phyloP scores from a whole-genome alignment of 371 early-diverging fungal species.

The Coemansia sp. region DNA sequence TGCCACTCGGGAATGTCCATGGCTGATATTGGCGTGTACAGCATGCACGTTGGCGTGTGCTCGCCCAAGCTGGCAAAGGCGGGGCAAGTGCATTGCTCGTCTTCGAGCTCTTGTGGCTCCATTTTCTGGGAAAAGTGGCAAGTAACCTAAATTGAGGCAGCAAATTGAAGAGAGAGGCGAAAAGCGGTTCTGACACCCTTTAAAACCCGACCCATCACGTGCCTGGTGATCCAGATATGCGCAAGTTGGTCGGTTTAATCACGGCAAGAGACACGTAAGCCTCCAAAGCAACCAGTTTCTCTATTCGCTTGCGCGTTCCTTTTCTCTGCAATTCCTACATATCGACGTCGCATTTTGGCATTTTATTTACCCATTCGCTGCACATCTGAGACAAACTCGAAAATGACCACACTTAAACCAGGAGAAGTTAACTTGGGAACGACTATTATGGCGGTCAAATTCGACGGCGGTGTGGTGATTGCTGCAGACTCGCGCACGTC shows the following conservation, averaged over 20 bases:
- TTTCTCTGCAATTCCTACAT: background rate
- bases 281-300: background rate
- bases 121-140: conserved; percentile 8
- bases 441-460: conserved; percentile 98
- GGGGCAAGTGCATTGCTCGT: conserved; percentile 45
- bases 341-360: background rate
- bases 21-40: conserved; percentile 47
- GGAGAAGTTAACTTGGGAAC: conserved; percentile 97
- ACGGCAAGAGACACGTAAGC: conserved; percentile 9
- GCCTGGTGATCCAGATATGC: background rate
- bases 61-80: conserved; percentile 35
- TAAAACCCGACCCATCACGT: background rate
- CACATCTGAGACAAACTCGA: background rate
- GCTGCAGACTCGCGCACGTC: conserved; percentile 99
- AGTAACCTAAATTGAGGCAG: background rate
- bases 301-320: background rate
- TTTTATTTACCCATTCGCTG: background rate
- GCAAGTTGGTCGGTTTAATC: background rate
- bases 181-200: background rate
- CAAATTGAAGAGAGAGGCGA: background rate
- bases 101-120: conserved; percentile 40
- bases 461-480: conserved; percentile 93
- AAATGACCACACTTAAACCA: conserved; percentile 67
- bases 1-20: conserved; percentile 43
- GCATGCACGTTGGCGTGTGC: conserved; percentile 44